Conservation (phyloP, 768 basidiomycete species). For the Krasilnikovozyma curviuscula region DNA sequence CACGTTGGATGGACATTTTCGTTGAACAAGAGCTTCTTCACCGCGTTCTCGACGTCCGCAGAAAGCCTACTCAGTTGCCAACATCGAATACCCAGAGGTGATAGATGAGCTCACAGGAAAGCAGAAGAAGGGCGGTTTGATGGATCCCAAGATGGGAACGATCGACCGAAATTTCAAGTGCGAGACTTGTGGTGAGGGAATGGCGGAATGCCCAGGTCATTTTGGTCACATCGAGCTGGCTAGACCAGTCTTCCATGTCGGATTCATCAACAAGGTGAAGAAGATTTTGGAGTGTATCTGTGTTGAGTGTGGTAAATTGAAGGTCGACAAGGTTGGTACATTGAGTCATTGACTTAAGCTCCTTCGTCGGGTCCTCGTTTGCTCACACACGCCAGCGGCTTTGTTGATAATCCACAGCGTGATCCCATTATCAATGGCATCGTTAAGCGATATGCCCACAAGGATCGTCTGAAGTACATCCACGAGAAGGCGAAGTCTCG, state of each 20-base stretch:
- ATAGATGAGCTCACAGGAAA: slow-evolving; percentile 86
- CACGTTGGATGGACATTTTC: not conserved
- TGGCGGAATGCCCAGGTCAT: slow-evolving; percentile 98
- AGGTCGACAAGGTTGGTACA: slow-evolving; percentile 93
- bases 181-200: slow-evolving; percentile 99
- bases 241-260: slow-evolving; percentile 90
- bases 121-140: slow-evolving; percentile 80
- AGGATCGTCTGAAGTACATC: slow-evolving; percentile 26
- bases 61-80: slow-evolving; percentile 98
- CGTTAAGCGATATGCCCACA: slow-evolving; percentile 20
- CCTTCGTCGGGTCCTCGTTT: slow-evolving; percentile 59
- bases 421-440: slow-evolving; percentile 19
- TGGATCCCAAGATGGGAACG: slow-evolving; percentile 96
- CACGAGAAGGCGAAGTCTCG: slow-evolving; percentile 31
- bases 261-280: slow-evolving; percentile 97
- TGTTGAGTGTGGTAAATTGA: slow-evolving; percentile 93
- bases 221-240: slow-evolving; percentile 98
- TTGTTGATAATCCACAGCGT: slow-evolving; percentile 11
- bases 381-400: slow-evolving; percentile 69
- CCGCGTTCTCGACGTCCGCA: slow-evolving; percentile 23
- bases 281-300: slow-evolving; percentile 98
- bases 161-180: slow-evolving; percentile 58
- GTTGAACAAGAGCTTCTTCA: not conserved
- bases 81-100: slow-evolving; percentile 95
- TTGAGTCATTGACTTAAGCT: slow-evolving; percentile 34